Conservation (phyloP, 768 basidiomycete species). For the Gloeophyllum trabeum region DNA sequence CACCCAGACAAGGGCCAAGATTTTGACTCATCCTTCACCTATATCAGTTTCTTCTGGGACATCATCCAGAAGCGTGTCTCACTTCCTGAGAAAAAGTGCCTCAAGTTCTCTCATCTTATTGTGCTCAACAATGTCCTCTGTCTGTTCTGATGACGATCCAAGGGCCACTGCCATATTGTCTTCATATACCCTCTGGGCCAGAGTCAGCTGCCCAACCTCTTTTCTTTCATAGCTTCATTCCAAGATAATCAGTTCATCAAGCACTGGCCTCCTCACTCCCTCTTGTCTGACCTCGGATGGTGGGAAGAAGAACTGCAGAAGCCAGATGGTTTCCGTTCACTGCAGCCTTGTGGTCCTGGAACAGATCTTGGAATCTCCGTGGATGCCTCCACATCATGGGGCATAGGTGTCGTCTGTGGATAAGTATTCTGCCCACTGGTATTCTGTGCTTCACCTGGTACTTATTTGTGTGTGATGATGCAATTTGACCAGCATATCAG, state of each 20-base stretch:
- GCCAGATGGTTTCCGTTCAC: neutral
- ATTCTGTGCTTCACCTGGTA: no score
- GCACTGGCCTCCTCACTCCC: neutral
- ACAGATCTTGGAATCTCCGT: slow-evolving; percentile 5
- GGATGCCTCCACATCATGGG: slow-evolving; percentile 11
- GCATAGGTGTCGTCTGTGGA: slow-evolving; percentile 12
- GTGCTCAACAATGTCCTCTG: neutral
- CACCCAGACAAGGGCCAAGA: slow-evolving; percentile 17
- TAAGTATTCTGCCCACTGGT: no score
- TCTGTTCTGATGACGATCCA: neutral
- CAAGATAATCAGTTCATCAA: no score
- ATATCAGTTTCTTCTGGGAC: slow-evolving; percentile 22
- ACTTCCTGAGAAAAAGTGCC: slow-evolving; percentile 13
- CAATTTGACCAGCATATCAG: no score
- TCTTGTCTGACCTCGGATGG: slow-evolving; percentile 9
- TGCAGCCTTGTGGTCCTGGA: no score
- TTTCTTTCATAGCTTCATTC: no score
- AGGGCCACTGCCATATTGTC: neutral
- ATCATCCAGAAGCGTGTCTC: slow-evolving; percentile 12
- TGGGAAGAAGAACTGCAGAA: slow-evolving; percentile 7
- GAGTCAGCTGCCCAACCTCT: neutral
- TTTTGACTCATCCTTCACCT: slow-evolving; percentile 10
- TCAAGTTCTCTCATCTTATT: slow-evolving; percentile 15
- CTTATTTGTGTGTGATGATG: no score
- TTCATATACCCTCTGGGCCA: neutral